Evolutionary conservation across 1,284 basidiomycete species (phyloP).

Genomic region (Tetrapyrgos nigripes): DNA sequence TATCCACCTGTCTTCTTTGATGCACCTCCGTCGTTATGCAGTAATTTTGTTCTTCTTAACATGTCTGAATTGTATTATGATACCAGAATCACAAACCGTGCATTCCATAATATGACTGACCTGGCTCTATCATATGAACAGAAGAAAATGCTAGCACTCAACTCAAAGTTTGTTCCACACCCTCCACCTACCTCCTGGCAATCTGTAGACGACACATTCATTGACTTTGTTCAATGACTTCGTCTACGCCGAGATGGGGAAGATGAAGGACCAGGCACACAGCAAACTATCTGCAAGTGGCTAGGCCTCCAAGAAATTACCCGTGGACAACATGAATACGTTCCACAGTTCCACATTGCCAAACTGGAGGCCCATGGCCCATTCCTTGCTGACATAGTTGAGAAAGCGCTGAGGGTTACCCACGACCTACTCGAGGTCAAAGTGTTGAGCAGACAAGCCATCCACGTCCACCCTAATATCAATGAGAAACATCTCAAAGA

Average conservation of each 20-base stretch:
- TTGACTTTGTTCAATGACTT: slow-evolving; percentile 13
- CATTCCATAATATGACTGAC: slow-evolving; percentile 19
- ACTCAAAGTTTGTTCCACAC: slow-evolving; percentile 17
- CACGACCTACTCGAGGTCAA: slow-evolving; percentile 13
- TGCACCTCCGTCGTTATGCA: not conserved
- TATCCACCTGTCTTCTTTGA: slow-evolving; percentile 14
- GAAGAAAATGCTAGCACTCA: slow-evolving; percentile 16
- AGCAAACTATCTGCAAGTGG: not conserved
- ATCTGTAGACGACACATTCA: not conserved
- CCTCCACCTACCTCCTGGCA: not conserved
- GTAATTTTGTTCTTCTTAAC: slow-evolving; percentile 9
- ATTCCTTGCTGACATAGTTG: slow-evolving; percentile 5
- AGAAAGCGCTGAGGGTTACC: slow-evolving; percentile 11
- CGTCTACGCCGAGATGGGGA: not conserved
- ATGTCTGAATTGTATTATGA: slow-evolving; percentile 22
- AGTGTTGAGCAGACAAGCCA: slow-evolving; percentile 17
- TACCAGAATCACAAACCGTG: slow-evolving; percentile 16
- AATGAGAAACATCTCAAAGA: no score
- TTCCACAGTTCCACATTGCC: slow-evolving; percentile 10
- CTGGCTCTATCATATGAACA: slow-evolving; percentile 13
- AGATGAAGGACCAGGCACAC: not conserved
- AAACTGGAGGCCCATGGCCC: slow-evolving; percentile 6
- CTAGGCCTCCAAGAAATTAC: slow-evolving; percentile 3
- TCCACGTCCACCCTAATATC: no score
- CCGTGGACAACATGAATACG: slow-evolving; percentile 3